phyloP scores from a whole-genome alignment of 2,329 filamentous ascomycete genomes.

The Exophiala alcalophila region DNA sequence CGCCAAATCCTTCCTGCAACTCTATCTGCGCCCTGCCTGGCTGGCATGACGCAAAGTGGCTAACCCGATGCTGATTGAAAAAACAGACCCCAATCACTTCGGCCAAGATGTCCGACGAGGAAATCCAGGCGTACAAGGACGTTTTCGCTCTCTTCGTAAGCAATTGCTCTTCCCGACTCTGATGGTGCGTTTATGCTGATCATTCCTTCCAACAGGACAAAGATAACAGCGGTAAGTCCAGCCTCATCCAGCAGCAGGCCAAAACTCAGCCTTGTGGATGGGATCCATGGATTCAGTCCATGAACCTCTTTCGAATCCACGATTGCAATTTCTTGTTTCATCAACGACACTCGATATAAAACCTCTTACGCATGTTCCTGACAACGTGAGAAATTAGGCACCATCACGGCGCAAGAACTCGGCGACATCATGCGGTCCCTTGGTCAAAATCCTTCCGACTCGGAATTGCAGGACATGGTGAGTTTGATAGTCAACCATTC shows the following conservation, averaged over 20 bases:
- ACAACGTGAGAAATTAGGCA: conserved; percentile 42
- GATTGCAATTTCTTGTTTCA: too few relatives aligned
- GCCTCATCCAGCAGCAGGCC: conserved; percentile 1
- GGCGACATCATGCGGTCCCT: conserved; percentile 63
- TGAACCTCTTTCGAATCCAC: conserved; percentile 4
- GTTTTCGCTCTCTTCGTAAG: conserved; percentile 36
- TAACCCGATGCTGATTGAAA: conserved; percentile 8
- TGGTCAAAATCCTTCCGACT: conserved; percentile 60
- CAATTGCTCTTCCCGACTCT: conserved; percentile 1
- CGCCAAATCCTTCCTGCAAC: not conserved
- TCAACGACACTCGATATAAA: too few relatives aligned
- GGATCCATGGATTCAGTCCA: not conserved
- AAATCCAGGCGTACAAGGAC: conserved; percentile 32
- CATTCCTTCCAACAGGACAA: conserved; percentile 33
- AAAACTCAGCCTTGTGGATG: conserved; percentile 12
- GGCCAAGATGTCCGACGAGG: conserved; percentile 28
- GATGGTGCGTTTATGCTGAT: conserved; percentile 4
- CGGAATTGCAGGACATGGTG: conserved; percentile 61
- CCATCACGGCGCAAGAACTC: conserved; percentile 63
- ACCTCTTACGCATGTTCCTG: conserved; percentile 1
- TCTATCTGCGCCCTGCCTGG: not conserved
- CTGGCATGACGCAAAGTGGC: conserved; percentile 1
- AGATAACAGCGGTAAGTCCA: conserved; percentile 33
- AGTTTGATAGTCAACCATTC: not conserved
- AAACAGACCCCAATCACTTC: conserved; percentile 21